Evolutionary conservation across 2,329 filamentous ascomycete species (phyloP).

Genomic region (Myriosclerotinia scirpicola): DNA sequence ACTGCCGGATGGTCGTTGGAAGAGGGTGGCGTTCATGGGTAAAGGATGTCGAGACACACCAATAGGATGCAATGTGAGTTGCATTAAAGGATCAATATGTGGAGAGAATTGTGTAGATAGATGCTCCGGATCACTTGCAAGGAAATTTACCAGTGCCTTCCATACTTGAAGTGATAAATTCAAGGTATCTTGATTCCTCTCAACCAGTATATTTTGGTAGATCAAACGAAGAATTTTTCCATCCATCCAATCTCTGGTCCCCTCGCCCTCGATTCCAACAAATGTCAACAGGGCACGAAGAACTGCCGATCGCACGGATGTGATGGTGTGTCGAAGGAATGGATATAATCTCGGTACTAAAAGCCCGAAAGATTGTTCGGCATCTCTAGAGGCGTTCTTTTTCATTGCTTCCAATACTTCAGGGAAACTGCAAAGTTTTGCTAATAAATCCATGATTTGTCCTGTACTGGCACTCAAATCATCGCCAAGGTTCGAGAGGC

Average conservation of each 20-base stretch:
- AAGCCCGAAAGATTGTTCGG: slow-evolving; percentile 86
- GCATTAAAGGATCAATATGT: slow-evolving; percentile 78
- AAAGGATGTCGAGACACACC: slow-evolving; percentile 88
- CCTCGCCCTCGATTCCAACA: slow-evolving; percentile 76
- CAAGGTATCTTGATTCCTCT: slow-evolving; percentile 81
- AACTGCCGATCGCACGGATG: slow-evolving; percentile 89
- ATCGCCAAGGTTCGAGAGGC: slow-evolving; percentile 92
- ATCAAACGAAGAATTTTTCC: slow-evolving; percentile 84
- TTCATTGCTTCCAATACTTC: slow-evolving; percentile 95
- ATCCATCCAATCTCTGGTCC: slow-evolving; percentile 86
- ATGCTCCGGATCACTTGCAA: slow-evolving; percentile 61
- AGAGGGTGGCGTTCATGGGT: slow-evolving; percentile 84
- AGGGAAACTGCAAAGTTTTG: slow-evolving; percentile 91
- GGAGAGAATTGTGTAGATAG: slow-evolving; percentile 71
- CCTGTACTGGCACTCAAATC: slow-evolving; percentile 96
- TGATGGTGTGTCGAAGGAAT: slow-evolving; percentile 95
- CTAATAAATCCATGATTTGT: slow-evolving; percentile 96
- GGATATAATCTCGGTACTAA: slow-evolving; percentile 93
- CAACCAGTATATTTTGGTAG: slow-evolving; percentile 93
- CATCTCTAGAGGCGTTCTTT: slow-evolving; percentile 75
- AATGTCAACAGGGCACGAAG: slow-evolving; percentile 92
- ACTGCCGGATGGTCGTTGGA: slow-evolving; percentile 90
- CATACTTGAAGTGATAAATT: slow-evolving; percentile 84
- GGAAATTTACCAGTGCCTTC: slow-evolving; percentile 70
- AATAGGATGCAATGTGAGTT: slow-evolving; percentile 84